Percentiles rank a stretch among this genome's conserved stretches.
phyloP scores from a whole-genome alignment of 116 monocot genomes.

The Trichopus zeylanicus region DNA sequence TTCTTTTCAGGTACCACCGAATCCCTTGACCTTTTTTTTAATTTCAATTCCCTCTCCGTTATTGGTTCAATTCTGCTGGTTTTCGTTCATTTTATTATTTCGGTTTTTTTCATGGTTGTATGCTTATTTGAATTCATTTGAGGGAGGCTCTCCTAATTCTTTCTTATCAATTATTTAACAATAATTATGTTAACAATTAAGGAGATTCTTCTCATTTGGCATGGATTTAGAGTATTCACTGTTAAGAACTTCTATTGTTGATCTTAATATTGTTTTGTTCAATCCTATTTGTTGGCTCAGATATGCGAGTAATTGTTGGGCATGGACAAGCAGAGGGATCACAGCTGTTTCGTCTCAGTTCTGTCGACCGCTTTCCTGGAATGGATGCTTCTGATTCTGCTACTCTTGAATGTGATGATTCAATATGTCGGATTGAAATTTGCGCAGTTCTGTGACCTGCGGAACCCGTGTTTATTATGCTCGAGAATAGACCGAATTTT shows the following conservation, averaged over 20 bases:
- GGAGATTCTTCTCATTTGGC: not conserved
- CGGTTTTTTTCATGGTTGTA: not conserved
- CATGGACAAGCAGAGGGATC: not conserved
- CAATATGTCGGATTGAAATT: conserved; percentile 18
- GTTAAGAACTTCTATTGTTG: not conserved
- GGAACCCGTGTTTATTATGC: conserved; percentile 26
- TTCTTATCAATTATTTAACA: not conserved
- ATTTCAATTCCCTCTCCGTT: not conserved
- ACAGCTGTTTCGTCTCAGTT: not conserved
- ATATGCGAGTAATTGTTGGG: not conserved
- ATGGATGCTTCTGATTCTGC: conserved; percentile 19
- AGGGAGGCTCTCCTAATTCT: not conserved
- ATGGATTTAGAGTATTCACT: not conserved
- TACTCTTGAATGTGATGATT: conserved; percentile 13
- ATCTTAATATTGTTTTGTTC: not conserved
- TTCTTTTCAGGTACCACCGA: not conserved
- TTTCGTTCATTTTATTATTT: not conserved
- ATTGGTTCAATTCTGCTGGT: not conserved
- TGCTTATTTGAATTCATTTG: not conserved
- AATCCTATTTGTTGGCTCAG: not conserved
- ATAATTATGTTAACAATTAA: not conserved
- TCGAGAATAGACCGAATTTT: conserved; percentile 13
- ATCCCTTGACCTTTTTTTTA: not conserved
- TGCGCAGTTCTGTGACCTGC: conserved; percentile 18
- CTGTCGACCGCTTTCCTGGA: conserved; percentile 21